A percentile compares a stretch with the other conserved stretches of the same genome.
These are phyloP conservation scores for Starmera quercuum DNA, from an alignment of 805 yeast genomes.

Conservation along the genomic window DNA sequence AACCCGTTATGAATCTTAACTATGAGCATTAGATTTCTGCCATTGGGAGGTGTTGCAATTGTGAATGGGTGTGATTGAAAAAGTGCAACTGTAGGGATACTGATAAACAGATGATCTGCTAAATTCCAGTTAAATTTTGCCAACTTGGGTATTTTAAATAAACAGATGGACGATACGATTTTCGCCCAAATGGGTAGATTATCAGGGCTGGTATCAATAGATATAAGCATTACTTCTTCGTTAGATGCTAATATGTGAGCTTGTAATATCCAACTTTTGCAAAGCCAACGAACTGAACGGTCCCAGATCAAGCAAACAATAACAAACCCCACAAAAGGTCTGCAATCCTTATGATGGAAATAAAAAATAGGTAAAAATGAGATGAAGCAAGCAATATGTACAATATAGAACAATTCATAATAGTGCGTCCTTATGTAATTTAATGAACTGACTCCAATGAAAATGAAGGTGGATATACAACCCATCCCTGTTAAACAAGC, in stretches of 20 bases:
- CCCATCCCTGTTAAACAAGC: slow-evolving; percentile 11
- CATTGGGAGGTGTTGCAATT: slow-evolving; percentile 12
- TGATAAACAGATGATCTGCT: slow-evolving; percentile 18
- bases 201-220: too few species aligned
- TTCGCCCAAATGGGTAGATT: too few species aligned
- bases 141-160: too few species aligned
- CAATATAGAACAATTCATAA: slow-evolving; percentile 16
- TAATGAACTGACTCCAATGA: slow-evolving; percentile 10
- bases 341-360: slow-evolving; percentile 18
- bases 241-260: slow-evolving; percentile 4
- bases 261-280: slow-evolving; percentile 10
- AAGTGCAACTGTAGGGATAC: slow-evolving; percentile 12
- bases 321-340: slow-evolving; percentile 14
- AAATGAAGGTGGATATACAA: slow-evolving; percentile 5
- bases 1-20: slow-evolving; percentile 17
- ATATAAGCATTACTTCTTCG: slow-evolving; percentile 5
- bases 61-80: slow-evolving; percentile 22
- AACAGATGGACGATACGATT: neutral
- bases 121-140: slow-evolving; percentile 10
- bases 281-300: slow-evolving; percentile 9
- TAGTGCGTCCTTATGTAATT: slow-evolving; percentile 7
- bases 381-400: slow-evolving; percentile 12
- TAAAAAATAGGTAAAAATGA: slow-evolving; percentile 18
- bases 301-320: slow-evolving; percentile 11
- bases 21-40: slow-evolving; percentile 5